Conservation (phyloP, 371 early-diverging fungal species). For the Mucor piriformis region DNA sequence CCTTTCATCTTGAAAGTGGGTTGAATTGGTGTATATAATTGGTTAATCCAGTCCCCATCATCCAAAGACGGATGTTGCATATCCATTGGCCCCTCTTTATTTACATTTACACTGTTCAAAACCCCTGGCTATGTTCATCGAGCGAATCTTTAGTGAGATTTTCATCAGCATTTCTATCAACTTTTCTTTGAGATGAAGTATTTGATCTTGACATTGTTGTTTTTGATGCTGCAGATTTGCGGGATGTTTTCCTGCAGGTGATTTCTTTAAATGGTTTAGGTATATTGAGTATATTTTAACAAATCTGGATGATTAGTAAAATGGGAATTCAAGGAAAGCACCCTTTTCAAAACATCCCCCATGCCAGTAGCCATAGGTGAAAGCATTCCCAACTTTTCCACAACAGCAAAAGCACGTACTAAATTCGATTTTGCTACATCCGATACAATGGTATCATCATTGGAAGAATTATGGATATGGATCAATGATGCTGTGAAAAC, state of each 20-base stretch:
- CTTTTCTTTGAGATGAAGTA: no score
- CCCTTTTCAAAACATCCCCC: conserved; percentile 13
- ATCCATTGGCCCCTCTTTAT: background rate
- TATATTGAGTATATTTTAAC: background rate
- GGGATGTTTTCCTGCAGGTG: background rate
- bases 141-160: no score
- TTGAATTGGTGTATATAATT: conserved; percentile 12
- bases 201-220: background rate
- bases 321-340: conserved; percentile 6
- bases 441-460: conserved; percentile 31
- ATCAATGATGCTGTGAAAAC: conserved; percentile 49
- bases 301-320: conserved; percentile 10
- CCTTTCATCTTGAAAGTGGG: background rate
- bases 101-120: background rate
- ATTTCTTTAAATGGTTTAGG: background rate
- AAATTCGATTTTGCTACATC: conserved; percentile 38
- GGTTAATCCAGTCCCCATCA: conserved; percentile 18
- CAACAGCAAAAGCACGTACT: conserved; percentile 15
- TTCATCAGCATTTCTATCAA: no score
- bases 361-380: conserved; percentile 1
- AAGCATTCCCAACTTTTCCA: conserved; percentile 11
- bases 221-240: no score
- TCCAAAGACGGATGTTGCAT: background rate
- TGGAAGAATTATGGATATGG: conserved; percentile 44
- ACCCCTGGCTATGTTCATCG: background rate